A percentile compares a stretch with the other conserved stretches of the same genome.
Conservation (phyloP, 1,139 yeast genomes). For the Saccharomycopsis crataegensis region DNA sequence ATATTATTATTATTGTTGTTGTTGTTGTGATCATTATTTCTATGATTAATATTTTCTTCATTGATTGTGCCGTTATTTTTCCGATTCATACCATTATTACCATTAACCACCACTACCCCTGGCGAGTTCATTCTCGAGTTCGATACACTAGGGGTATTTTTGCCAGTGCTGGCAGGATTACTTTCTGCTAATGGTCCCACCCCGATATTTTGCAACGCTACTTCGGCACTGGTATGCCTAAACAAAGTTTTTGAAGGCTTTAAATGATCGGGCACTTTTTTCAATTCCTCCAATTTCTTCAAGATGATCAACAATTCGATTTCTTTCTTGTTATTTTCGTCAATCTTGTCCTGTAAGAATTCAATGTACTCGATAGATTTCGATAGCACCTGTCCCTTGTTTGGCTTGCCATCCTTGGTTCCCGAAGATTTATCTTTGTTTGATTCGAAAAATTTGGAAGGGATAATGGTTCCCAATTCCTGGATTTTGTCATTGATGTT, state of each 20-base stretch:
- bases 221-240: conserved; percentile 72
- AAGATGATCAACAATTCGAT: conserved; percentile 62
- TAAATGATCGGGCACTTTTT: conserved; percentile 31
- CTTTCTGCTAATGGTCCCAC: conserved; percentile 63
- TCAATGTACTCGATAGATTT: conserved; percentile 82
- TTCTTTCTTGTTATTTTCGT: conserved; percentile 68
- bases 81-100: neutral
- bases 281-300: conserved; percentile 42
- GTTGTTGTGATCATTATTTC: neutral
- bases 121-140: neutral
- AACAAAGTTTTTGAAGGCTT: conserved; percentile 27
- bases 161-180: conserved; percentile 7
- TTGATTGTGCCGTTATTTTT: no score
- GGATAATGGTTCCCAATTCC: conserved; percentile 66
- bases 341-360: conserved; percentile 66
- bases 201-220: conserved; percentile 68
- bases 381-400: conserved; percentile 83
- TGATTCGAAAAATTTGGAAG: conserved; percentile 47
- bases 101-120: neutral
- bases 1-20: neutral
- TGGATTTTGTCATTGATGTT: conserved; percentile 86
- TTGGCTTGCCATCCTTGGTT: conserved; percentile 84
- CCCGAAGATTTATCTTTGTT: conserved; percentile 46
- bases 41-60: no score
- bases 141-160: conserved; percentile 17